Conservation (phyloP, 148 eudicot species). For the Persicaria tinctoria region DNA sequence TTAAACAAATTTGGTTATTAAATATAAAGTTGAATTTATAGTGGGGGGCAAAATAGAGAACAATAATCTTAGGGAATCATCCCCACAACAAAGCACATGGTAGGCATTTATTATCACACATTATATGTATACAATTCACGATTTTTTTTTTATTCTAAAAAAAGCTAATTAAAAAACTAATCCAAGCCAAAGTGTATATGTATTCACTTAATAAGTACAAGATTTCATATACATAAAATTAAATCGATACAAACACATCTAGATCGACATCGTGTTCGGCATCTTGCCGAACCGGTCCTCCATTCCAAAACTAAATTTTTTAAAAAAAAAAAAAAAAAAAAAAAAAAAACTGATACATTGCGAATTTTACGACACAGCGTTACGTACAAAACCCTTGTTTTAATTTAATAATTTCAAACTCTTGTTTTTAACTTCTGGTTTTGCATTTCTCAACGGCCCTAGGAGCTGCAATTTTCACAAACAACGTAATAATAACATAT, state of each 20-base stretch:
- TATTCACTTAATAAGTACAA: conserved; percentile 7
- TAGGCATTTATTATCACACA: conserved; percentile 1
- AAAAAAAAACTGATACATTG: neutral
- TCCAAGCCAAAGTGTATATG: conserved; percentile 6
- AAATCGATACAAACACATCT: conserved; percentile 6
- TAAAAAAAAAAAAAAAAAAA: too few species aligned
- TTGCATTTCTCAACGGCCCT: conserved; percentile 61
- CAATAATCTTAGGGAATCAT: conserved; percentile 6
- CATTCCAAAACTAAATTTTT: neutral
- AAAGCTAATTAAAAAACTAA: neutral
- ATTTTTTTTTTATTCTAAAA: neutral
- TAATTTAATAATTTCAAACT: neutral
- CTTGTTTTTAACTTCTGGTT: conserved; percentile 32
- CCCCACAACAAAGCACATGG: conserved; percentile 2
- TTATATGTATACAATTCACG: neutral
- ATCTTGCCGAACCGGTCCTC: neutral
- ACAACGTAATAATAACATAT: neutral
- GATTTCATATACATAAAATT: neutral
- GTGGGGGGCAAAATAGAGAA: neutral
- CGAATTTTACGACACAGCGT: neutral
- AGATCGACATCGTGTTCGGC: neutral
- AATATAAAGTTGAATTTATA: conserved; percentile 4
- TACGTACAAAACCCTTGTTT: neutral
- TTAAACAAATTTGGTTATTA: neutral
- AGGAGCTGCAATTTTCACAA: conserved; percentile 36